phyloP scores from a whole-genome alignment of 352 stramenopile species.

The Thalassiosira mediterranea region DNA sequence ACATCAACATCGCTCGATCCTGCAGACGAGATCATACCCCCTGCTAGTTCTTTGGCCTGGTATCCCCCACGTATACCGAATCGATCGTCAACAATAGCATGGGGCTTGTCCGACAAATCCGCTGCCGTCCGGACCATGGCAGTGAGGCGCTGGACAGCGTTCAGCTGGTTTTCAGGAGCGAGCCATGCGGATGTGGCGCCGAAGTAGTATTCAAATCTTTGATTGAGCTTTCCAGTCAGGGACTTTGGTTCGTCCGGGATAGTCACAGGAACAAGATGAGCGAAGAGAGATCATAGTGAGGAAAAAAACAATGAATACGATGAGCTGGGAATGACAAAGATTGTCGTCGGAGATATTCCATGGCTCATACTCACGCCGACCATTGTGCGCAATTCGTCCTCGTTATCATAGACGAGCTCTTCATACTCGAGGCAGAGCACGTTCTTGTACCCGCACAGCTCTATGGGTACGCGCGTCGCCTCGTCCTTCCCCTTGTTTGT shows the following conservation, averaged over 20 bases:
- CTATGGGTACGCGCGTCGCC: background rate
- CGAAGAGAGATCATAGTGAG: too few species aligned
- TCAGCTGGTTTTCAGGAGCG: conserved; percentile 15
- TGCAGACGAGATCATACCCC: too few species aligned
- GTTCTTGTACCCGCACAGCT: conserved; percentile 50
- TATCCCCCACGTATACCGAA: conserved; percentile 27
- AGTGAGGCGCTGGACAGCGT: conserved; percentile 27
- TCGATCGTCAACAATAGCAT: conserved; percentile 28
- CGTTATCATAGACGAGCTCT: conserved; percentile 42
- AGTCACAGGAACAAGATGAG: too few species aligned
- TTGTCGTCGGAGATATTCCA: too few species aligned
- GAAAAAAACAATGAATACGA: too few species aligned
- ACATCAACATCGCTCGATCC: too few species aligned
- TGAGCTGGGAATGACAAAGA: too few species aligned
- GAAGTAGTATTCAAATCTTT: conserved; percentile 44
- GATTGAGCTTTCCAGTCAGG: conserved; percentile 30
- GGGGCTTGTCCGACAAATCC: conserved; percentile 14
- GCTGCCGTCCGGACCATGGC: conserved; percentile 13
- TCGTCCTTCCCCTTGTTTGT: conserved; percentile 14
- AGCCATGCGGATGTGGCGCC: conserved; percentile 26
- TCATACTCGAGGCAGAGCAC: conserved; percentile 48
- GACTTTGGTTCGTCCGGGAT: too few species aligned
- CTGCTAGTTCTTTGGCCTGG: background rate
- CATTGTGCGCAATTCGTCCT: conserved; percentile 27
- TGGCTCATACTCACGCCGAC: conserved; percentile 5